These are phyloP conservation scores for Turritis glabra DNA, from an alignment of 345 rosid species.

Conservation along the genomic window DNA sequence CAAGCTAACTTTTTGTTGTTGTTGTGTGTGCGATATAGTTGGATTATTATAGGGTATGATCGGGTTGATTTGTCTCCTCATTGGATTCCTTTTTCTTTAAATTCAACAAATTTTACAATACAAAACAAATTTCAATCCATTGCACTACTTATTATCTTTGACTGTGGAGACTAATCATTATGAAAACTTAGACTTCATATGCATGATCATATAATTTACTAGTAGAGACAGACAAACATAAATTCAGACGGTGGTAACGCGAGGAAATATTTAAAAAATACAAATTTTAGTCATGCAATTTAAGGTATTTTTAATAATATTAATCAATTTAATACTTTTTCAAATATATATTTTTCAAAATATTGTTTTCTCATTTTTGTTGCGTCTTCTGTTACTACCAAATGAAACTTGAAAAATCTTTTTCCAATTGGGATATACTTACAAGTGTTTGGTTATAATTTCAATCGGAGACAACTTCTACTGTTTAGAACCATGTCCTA, in stretches of 20 bases:
- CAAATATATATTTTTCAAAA: neutral
- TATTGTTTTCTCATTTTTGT: neutral
- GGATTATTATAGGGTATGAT: neutral
- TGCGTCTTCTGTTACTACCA: neutral
- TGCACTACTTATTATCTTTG: slow-evolving; percentile 14
- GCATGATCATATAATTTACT: neutral
- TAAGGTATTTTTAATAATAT: neutral
- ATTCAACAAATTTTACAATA: neutral
- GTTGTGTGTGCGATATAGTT: no score
- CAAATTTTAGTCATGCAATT: neutral
- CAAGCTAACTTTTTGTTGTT: neutral
- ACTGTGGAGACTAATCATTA: slow-evolving; percentile 9
- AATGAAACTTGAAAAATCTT: neutral
- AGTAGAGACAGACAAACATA: neutral
- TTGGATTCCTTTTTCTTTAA: slow-evolving; percentile 14
- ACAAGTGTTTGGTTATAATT: neutral
- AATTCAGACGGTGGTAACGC: neutral
- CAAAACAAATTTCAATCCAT: slow-evolving; percentile 15
- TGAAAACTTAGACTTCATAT: slow-evolving; percentile 1
- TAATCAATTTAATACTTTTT: neutral
- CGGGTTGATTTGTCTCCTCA: neutral
- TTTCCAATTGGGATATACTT: neutral
- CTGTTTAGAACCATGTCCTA: neutral
- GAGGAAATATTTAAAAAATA: neutral
- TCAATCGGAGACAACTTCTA: neutral